Evolutionary conservation across 2,329 filamentous ascomycete genomes (phyloP).

Genomic region (Metarhizium brunneum): DNA sequence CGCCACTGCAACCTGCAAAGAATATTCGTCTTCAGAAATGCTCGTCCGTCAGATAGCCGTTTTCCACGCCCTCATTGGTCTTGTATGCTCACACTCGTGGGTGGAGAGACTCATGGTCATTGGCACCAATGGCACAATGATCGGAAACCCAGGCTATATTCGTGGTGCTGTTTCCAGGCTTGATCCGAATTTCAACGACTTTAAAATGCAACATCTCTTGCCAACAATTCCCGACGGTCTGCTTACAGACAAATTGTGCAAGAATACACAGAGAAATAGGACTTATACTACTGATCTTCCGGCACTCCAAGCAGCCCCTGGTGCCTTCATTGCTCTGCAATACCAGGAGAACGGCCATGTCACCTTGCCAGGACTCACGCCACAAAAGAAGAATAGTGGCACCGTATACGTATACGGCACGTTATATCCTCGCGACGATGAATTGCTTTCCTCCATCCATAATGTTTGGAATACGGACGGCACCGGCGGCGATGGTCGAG

Average conservation of each 20-base stretch:
- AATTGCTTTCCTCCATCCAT: neutral
- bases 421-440: neutral
- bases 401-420: neutral
- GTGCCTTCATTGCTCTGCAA: neutral
- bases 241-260: neutral
- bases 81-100: neutral
- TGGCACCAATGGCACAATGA: neutral
- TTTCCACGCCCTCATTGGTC: neutral
- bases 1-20: neutral
- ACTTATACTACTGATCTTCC: neutral
- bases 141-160: neutral
- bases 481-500: neutral
- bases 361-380: neutral
- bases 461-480: neutral
- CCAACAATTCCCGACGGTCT: neutral
- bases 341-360: neutral
- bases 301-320: neutral
- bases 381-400: neutral
- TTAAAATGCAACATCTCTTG: neutral
- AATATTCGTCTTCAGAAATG: neutral
- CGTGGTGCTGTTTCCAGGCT: neutral
- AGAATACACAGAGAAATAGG: neutral
- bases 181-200: neutral
- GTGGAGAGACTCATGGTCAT: neutral
- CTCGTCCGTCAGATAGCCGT: neutral